Evolutionary conservation across 441 rosid genomes (phyloP), one percentile per base, ranked within the genome.

Genomic region (Dalechampia spathulata): DNA sequence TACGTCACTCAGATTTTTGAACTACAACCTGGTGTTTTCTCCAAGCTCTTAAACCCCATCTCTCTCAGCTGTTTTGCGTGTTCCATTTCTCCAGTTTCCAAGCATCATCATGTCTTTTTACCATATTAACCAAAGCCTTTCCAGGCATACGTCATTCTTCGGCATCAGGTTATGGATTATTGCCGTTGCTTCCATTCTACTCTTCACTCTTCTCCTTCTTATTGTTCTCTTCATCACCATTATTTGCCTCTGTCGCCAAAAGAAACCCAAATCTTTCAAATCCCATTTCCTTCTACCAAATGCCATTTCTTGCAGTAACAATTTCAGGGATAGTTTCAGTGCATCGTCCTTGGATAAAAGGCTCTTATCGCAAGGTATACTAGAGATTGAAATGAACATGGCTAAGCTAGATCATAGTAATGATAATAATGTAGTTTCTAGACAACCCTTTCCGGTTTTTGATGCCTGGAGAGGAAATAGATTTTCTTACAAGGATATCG

Each of bases 111-210:
- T 68, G 70, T 16, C 65, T 2, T 43, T 54, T 6, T 19, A 36
- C 44, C 16, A 9, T 6, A 45, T 70, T 27, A 14, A 16, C 13
- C n/a, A 32, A 27, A 63, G 47, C 17, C 77, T 80, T 60, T 65
- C 72, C 38, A 72, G 58, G 26, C 77, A 65, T 22, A 76, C 79
- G 48, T 62, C 78, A 0, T 59, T 83, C 32, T 75, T 83, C 7
- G 83, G 83, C 44, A 52, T 82, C 65, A 66, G 49, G 39, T 56
- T 80, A 45, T 78, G 82, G 90, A 46, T 88, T 43, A 61, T 78
- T 21, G 54, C 86, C 22, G 52, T 78, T 26, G 60, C 53, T 27
- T 57, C 69, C 39, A 11, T 49, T 23, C 52, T 48, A 23, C 40
- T 72, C 49, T 28, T 73, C 64, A n/a, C 71, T 5, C 34, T 62